Evolutionary conservation across 2,329 filamentous ascomycete genomes (phyloP).

Genomic region (Monosporascus sp.): DNA sequence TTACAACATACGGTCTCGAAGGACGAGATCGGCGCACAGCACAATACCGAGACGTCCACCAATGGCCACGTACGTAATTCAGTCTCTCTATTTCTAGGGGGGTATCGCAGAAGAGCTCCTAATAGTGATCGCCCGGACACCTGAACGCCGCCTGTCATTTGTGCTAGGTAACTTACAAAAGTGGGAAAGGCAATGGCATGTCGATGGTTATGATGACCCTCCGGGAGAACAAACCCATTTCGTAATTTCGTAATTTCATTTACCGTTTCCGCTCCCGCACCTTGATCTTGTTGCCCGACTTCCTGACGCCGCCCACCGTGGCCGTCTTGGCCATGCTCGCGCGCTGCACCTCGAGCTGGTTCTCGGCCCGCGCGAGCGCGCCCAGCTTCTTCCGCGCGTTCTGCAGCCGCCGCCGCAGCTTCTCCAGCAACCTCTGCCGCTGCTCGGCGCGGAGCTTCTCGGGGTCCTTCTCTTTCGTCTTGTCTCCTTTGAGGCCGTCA

Average conservation of each 20-base stretch:
- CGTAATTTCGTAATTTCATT: no score
- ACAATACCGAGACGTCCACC: no score
- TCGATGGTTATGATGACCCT: no score
- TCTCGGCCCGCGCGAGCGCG: slow-evolving; percentile 50
- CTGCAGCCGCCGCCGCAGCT: slow-evolving; percentile 43
- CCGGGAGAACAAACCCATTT: no score
- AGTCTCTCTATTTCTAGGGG: no score
- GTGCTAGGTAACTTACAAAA: no score
- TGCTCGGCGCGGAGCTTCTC: slow-evolving; percentile 32
- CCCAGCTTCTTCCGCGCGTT: slow-evolving; percentile 48
- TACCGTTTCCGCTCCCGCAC: slow-evolving; percentile 57
- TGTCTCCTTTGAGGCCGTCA: slow-evolving; percentile 8
- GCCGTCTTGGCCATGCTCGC: slow-evolving; percentile 62
- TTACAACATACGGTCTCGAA: no score
- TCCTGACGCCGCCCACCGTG: slow-evolving; percentile 53
- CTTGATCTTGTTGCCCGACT: slow-evolving; percentile 57
- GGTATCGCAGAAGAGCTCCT: not conserved
- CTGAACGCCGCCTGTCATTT: not conserved
- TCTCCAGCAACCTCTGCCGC: slow-evolving; percentile 35
- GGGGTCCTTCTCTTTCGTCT: slow-evolving; percentile 22
- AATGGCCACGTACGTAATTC: no score
- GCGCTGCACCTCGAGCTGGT: slow-evolving; percentile 51
- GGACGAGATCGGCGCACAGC: no score
- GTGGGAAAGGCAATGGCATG: no score
- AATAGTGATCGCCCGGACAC: not conserved